Evolutionary conservation across 208 protist genomes (phyloP).

Genomic region (Leishmania tarentolae): DNA sequence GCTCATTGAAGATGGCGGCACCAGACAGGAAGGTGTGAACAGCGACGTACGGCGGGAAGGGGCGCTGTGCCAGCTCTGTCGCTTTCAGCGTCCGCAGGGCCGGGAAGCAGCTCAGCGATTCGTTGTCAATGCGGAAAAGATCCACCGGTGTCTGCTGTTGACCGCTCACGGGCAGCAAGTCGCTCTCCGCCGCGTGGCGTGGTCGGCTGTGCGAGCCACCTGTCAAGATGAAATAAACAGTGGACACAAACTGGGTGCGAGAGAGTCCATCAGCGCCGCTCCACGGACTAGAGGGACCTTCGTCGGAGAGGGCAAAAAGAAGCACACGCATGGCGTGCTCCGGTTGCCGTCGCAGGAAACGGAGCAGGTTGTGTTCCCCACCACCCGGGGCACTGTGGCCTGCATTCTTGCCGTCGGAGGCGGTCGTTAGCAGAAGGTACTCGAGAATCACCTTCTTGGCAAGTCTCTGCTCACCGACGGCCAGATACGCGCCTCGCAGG

Average conservation of each 20-base stretch:
- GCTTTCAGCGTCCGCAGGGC: conserved; percentile 20
- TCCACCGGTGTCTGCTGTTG: not conserved
- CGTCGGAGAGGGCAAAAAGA: conserved; percentile 46
- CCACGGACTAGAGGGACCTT: conserved; percentile 47
- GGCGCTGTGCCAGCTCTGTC: conserved; percentile 40
- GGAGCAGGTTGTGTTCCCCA: conserved; percentile 19
- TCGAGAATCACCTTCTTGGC: conserved; percentile 46
- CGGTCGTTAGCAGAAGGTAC: conserved; percentile 26
- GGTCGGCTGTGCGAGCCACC: conserved; percentile 25
- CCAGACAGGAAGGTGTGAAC: conserved; percentile 39
- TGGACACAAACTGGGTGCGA: conserved; percentile 32
- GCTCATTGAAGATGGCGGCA: conserved; percentile 27
- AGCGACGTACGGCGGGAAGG: conserved; percentile 48
- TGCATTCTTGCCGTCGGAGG: no score
- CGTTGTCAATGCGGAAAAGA: conserved; percentile 17
- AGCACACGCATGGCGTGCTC: conserved; percentile 34
- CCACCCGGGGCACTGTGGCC: not conserved
- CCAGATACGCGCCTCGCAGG: conserved; percentile 31
- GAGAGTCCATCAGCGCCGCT: conserved; percentile 14
- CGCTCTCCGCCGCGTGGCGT: not conserved
- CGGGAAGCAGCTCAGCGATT: conserved; percentile 1
- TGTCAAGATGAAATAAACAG: conserved; percentile 28
- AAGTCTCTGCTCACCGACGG: conserved; percentile 21
- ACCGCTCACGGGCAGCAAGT: not conserved
- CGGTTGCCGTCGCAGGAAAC: conserved; percentile 42